phyloP scores from a whole-genome alignment of 345 rosid genomes.

The Tarenaya hassleriana region DNA sequence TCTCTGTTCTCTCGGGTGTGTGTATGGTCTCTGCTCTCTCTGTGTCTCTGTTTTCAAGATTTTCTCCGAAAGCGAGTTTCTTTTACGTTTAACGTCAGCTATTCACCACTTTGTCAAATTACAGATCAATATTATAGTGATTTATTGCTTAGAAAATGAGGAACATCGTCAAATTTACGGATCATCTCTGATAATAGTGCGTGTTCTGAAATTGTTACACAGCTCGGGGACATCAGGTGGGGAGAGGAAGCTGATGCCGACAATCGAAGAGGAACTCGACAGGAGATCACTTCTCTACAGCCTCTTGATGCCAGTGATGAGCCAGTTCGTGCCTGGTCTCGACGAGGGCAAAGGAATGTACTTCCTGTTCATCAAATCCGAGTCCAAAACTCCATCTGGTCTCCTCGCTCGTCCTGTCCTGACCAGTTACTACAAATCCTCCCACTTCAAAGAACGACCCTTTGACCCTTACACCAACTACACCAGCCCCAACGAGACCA shows the following conservation, averaged over 20 bases:
- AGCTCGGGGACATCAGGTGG: constrained; percentile 98
- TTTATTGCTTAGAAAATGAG: not conserved
- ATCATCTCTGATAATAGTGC: too few species aligned
- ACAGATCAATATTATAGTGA: too few species aligned
- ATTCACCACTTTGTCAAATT: not conserved
- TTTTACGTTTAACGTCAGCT: too few species aligned
- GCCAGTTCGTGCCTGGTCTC: constrained; percentile 58
- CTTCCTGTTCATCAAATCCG: constrained; percentile 63
- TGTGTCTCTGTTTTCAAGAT: not conserved
- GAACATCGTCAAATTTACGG: not conserved
- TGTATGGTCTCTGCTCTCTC: constrained; percentile 12
- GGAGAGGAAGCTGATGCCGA: constrained; percentile 72
- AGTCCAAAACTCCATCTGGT: constrained; percentile 63
- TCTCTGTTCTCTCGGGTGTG: too few species aligned
- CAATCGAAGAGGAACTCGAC: constrained; percentile 64
- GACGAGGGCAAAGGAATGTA: constrained; percentile 83
- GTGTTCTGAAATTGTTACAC: too few species aligned
- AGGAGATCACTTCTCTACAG: constrained; percentile 60
- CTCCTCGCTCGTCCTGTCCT: constrained; percentile 68
- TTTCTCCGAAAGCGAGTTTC: not conserved
- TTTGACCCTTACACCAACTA: constrained; percentile 70
- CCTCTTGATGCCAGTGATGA: constrained; percentile 73
- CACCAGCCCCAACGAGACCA: constrained; percentile 76
- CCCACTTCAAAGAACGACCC: constrained; percentile 56
- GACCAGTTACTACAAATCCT: constrained; percentile 70